Evolutionary conservation across 192 early-diverging fungal species (phyloP).

Genomic region (Podila verticillata): DNA sequence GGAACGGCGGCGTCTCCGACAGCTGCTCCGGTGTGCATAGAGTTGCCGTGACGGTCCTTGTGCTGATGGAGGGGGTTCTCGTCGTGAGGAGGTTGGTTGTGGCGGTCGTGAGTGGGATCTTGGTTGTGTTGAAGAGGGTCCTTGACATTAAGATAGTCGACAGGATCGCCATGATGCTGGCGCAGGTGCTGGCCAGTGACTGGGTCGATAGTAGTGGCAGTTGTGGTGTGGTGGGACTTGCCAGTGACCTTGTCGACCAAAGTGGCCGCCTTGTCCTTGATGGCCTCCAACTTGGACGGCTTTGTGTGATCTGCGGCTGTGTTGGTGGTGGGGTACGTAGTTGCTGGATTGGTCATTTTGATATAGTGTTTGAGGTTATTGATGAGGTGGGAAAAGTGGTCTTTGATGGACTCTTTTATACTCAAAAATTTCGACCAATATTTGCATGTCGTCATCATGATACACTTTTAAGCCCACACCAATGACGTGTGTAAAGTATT

Average conservation of each 20-base stretch:
- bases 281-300: slow-evolving; percentile 28
- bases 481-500: neutral
- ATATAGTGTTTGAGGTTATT: neutral
- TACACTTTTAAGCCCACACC: no score
- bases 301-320: slow-evolving; percentile 11
- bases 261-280: slow-evolving; percentile 29
- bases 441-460: neutral
- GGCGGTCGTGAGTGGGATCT: neutral
- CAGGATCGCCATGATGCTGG: neutral
- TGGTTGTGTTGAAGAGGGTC: neutral
- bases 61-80: neutral
- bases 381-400: neutral
- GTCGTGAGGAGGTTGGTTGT: neutral
- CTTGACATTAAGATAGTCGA: neutral
- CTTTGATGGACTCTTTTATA: neutral
- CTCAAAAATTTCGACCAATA: slow-evolving; percentile 1
- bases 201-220: slow-evolving; percentile 1
- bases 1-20: slow-evolving; percentile 14
- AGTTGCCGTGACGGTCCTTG: neutral
- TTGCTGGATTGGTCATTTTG: slow-evolving; percentile 16
- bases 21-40: slow-evolving; percentile 30
- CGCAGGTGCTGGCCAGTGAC: neutral
- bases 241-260: slow-evolving; percentile 32
- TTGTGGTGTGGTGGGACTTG: slow-evolving; percentile 10
- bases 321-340: slow-evolving; percentile 6